Percentiles rank a stretch among this genome's conserved stretches.
These are phyloP conservation scores for Mollisiaceae sp. DNA, from an alignment of 2,329 filamentous ascomycete genomes.

Conservation along the genomic window DNA sequence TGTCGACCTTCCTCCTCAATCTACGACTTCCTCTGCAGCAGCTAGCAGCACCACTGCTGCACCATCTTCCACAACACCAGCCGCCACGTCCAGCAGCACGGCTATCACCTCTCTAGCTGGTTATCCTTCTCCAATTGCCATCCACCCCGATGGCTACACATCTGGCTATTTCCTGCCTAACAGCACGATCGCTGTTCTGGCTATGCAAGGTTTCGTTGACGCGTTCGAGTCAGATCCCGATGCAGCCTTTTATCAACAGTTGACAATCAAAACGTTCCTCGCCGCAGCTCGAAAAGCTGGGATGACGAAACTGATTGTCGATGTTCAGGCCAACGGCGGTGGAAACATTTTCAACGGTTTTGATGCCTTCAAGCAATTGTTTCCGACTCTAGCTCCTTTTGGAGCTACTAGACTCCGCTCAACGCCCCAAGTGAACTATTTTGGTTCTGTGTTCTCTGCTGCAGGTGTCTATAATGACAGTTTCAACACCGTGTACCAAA, in stretches of 20 bases:
- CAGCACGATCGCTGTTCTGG: slow-evolving; percentile 30
- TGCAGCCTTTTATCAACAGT: not conserved
- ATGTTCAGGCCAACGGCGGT: slow-evolving; percentile 62
- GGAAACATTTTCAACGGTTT: slow-evolving; percentile 63
- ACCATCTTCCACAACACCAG: not conserved
- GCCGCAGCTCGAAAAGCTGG: slow-evolving; percentile 51
- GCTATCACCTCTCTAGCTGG: slow-evolving; percentile 15
- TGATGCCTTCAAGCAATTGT: slow-evolving; percentile 58
- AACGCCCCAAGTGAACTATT: slow-evolving; percentile 7
- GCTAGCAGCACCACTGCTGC: not conserved
- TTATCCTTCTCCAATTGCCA: slow-evolving; percentile 27
- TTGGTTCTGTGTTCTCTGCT: slow-evolving; percentile 4
- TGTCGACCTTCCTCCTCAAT: slow-evolving; percentile 19
- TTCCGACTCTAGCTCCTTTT: slow-evolving; percentile 28
- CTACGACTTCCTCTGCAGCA: not conserved
- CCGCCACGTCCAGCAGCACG: not conserved
- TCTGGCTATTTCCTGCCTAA: slow-evolving; percentile 35
- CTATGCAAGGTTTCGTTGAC: slow-evolving; percentile 28
- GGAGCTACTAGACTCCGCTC: not conserved
- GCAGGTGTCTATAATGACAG: not conserved
- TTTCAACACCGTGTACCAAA: slow-evolving; percentile 1
- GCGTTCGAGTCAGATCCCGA: slow-evolving; percentile 27
- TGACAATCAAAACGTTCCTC: slow-evolving; percentile 46
- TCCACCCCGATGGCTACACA: slow-evolving; percentile 21
- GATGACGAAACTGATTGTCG: slow-evolving; percentile 65